Base-by-base conservation (phyloP, 352 stramenopile genomes). In the Phytophthora cactorum region DNA sequence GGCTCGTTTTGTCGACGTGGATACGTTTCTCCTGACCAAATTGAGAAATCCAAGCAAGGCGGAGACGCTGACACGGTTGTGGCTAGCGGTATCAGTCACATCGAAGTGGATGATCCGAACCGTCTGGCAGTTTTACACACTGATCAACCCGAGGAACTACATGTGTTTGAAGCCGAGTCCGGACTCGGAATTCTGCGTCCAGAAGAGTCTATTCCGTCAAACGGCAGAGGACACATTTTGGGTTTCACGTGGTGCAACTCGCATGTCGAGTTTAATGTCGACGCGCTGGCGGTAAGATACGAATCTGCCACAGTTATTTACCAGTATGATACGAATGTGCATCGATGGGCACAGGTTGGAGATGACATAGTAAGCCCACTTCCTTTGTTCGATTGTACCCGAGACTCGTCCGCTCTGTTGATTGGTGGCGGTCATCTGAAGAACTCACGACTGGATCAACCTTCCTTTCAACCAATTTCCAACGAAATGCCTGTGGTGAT, bases 21-120 rank as follows among this genome's bases (percentile, higher is more conserved):
- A 9, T 78, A 81, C 50, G 61, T 82, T 43, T 66, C 39, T 56
- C 27, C 36, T 41, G 51, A 64, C 45, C 61, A 70, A 44, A 9
- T 70, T 22, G 36, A 66, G 27, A 49, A 51, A 57, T 63, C n/a
- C 9, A 54, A 22, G 22, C 22, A 62, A 57, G 53, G n/a, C 27
- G 39, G 44, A 43, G 55, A 66, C 47, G 36, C 28, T 17, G 38
- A 34, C 36, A 34, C 45, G 7, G 43, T 53, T 3, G 28, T 56
- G 10, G 9, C 22, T 46, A 25, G 46, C 9, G 78, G 82, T 14
- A 79, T 93, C 39, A 65, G 66, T 34, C 85, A 94, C 43, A 93
- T 96, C 55, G 86, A 94, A 78, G 83, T 96, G 15, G 84, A 96
- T 57, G 88, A 96, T 60, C 88, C 86, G 4, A 96, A 96, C 54